phyloP scores from a whole-genome alignment of 345 rosid genomes.

The Camelina sativa region DNA sequence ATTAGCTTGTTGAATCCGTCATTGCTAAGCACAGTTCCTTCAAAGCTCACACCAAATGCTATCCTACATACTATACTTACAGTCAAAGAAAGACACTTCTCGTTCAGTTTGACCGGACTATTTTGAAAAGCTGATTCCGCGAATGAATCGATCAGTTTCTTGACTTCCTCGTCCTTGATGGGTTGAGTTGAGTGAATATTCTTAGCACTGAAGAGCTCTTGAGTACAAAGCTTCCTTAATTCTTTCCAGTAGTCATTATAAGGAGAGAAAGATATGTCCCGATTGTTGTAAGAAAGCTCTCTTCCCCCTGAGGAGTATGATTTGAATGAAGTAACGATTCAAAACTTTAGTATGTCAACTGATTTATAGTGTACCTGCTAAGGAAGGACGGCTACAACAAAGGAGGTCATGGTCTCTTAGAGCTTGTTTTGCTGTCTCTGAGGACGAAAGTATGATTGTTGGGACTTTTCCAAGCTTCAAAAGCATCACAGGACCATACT shows the following conservation, averaged over 20 bases:
- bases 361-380: background rate
- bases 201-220: constrained; percentile 50
- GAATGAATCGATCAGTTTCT: constrained; percentile 42
- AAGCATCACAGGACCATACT: constrained; percentile 58
- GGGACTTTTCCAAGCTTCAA: constrained; percentile 48
- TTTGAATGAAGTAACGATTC: background rate
- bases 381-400: constrained; percentile 53
- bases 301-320: constrained; percentile 31
- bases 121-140: constrained; percentile 9
- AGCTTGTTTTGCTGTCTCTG: constrained; percentile 49
- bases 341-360: background rate
- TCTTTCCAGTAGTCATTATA: constrained; percentile 54
- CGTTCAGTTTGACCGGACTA: constrained; percentile 36
- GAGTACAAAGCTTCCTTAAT: constrained; percentile 42
- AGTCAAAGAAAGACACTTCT: constrained; percentile 37
- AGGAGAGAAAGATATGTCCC: constrained; percentile 53
- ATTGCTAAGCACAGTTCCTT: constrained; percentile 37
- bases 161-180: constrained; percentile 52
- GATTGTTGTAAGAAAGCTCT: constrained; percentile 51
- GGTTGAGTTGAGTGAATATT: constrained; percentile 45
- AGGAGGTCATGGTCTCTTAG: constrained; percentile 51
- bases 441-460: constrained; percentile 52
- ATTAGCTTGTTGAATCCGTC: constrained; percentile 42
- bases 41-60: constrained; percentile 52
- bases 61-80: constrained; percentile 45